Evolutionary conservation across 176 grass and related monocot genomes (phyloP), one percentile per base, ranked within the genome.

Genomic region (Cocos nucifera): DNA sequence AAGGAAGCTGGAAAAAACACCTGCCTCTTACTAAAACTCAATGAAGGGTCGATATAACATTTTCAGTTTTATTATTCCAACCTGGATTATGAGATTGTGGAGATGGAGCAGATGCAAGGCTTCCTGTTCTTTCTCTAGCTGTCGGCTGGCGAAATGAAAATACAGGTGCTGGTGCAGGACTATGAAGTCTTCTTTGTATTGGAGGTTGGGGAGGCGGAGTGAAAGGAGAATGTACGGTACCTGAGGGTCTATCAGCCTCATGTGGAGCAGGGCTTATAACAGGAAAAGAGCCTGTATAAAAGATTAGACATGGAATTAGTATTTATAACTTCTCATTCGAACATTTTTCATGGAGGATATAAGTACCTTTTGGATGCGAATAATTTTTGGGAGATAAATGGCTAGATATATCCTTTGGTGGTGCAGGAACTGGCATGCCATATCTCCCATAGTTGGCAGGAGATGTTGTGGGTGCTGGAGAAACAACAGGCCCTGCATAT

Each of bases 271-370:
- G 84, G 75, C 74, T 89, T 82, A 77, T 75, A 21, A 69, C 64
- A 73, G 85, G 85, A 69, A 63, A 83, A 58, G 76, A 79, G 49
- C 64, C 87, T 88, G 84, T 20, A 65, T 39, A 19, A 76, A 85
- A 73, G 50, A 67, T 56, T 4, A 61, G 51, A 19, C 8, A 19
- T 22, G 49, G 17, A 39, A 66, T 15, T 56, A 44, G 16, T 55
- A 24, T 17, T 22, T n/a, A 3, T 51, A 19, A 20, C 48, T 25
- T 71, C 19, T 56, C 50, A 63, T 54, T 17, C 18, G 3, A 22
- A 14, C 22, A 20, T 22, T 75, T 52, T 69, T 5, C 32, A 62
- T 54, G 29, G 8, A 30, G 48, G 19, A 58, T 51, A 69, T 70
- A 62, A 66, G 23, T 68, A 85, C 76, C 80, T 89, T 80, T 74